A percentile compares a stretch with the other conserved stretches of the same genome.
These are phyloP conservation scores for Daldinia bambusicola DNA, from an alignment of 495 filamentous ascomycete genomes.

Conservation along the genomic window DNA sequence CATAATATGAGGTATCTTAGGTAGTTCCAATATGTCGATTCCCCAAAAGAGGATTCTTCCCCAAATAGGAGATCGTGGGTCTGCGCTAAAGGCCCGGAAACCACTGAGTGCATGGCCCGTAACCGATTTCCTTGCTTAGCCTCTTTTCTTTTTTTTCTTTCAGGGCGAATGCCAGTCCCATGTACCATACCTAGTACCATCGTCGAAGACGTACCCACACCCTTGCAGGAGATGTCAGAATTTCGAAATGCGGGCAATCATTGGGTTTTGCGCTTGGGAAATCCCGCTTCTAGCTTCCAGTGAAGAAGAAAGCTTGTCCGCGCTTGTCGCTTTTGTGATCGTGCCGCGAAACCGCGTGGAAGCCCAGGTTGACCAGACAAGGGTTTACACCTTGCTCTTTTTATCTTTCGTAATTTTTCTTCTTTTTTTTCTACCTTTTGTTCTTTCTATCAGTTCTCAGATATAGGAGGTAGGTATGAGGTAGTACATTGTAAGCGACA, in stretches of 20 bases:
- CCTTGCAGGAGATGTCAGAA: conserved; percentile 25
- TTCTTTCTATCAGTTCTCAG: too few species aligned
- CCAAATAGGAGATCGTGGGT: conserved; percentile 28
- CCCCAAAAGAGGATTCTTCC: conserved; percentile 5
- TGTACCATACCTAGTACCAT: neutral
- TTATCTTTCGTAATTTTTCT: too few species aligned
- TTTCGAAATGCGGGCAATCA: conserved; percentile 32
- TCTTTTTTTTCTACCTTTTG: neutral
- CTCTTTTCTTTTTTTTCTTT: neutral
- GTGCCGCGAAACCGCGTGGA: conserved; percentile 36
- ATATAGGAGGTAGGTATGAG: too few species aligned
- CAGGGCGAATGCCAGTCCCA: neutral
- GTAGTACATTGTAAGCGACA: neutral
- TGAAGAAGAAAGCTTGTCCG: too few species aligned
- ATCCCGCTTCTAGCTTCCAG: conserved; percentile 23
- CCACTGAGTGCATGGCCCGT: conserved; percentile 21
- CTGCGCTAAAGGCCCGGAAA: conserved; percentile 28
- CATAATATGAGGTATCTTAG: neutral
- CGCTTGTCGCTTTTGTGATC: conserved; percentile 21
- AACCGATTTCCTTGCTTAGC: conserved; percentile 30
- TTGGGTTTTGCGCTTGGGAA: neutral
- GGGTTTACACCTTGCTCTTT: conserved; percentile 30
- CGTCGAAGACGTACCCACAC: conserved; percentile 21
- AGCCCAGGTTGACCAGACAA: conserved; percentile 26
- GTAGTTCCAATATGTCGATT: too few species aligned